phyloP scores from a whole-genome alignment of 1,139 yeast genomes.

The Yamadazyma dendronema region DNA sequence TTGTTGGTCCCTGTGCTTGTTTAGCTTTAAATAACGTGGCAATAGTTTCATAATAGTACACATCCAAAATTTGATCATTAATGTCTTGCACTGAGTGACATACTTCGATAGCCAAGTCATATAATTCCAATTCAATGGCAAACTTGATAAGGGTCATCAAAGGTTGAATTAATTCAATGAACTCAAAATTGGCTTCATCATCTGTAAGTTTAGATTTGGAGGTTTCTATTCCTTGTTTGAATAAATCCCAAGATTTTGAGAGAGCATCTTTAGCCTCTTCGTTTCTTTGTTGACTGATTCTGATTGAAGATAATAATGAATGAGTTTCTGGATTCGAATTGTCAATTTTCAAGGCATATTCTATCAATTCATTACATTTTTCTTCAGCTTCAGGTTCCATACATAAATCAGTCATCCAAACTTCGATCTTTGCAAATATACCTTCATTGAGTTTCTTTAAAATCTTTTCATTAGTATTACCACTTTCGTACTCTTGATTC shows the following conservation, averaged over 20 bases:
- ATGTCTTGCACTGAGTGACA: slow-evolving; percentile 65
- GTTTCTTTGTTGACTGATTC: slow-evolving; percentile 80
- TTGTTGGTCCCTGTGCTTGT: slow-evolving; percentile 17
- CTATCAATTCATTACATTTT: slow-evolving; percentile 72
- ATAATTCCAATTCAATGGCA: slow-evolving; percentile 73
- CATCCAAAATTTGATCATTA: slow-evolving; percentile 79
- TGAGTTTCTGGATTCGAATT: slow-evolving; percentile 71
- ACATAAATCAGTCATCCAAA: slow-evolving; percentile 99
- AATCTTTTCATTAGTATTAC: slow-evolving; percentile 30
- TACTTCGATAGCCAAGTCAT: slow-evolving; percentile 62
- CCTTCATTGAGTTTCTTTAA: slow-evolving; percentile 66
- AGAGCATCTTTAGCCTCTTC: slow-evolving; percentile 75
- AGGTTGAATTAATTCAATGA: slow-evolving; percentile 65
- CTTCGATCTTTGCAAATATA: slow-evolving; percentile 82
- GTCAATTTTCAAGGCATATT: slow-evolving; percentile 64
- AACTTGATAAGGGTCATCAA: slow-evolving; percentile 67
- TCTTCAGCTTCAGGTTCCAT: slow-evolving; percentile 89
- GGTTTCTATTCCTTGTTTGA: slow-evolving; percentile 46
- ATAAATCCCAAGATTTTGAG: slow-evolving; percentile 70
- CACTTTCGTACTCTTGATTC: slow-evolving; percentile 35
- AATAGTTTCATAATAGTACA: slow-evolving; percentile 79
- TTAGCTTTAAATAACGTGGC: slow-evolving; percentile 63
- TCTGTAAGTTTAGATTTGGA: slow-evolving; percentile 45
- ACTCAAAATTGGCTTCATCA: slow-evolving; percentile 44
- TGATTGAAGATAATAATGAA: slow-evolving; percentile 79